A percentile compares a stretch with the other conserved stretches of the same genome.
These are phyloP conservation scores for Garcia nutans DNA, from an alignment of 345 rosid species.

Conservation along the genomic window DNA sequence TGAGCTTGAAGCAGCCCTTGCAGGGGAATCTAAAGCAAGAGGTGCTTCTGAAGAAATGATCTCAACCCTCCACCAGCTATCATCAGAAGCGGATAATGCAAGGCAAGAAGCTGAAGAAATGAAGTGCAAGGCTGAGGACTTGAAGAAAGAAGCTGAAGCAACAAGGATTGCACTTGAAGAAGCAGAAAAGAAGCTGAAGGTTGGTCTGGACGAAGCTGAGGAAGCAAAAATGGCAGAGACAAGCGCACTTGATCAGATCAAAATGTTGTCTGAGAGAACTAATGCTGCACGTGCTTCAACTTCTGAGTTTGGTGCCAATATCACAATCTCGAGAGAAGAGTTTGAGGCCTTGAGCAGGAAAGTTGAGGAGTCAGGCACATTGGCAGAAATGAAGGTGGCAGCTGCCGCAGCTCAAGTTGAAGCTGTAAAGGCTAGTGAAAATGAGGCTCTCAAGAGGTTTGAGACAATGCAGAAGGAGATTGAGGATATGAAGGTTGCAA, in stretches of 20 bases:
- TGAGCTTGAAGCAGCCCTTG: constrained; percentile 71
- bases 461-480: constrained; percentile 75
- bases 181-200: constrained; percentile 62
- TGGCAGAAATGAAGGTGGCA: constrained; percentile 90
- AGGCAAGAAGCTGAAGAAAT: constrained; percentile 66
- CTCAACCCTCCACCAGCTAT: constrained; percentile 65
- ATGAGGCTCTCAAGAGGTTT: constrained; percentile 71
- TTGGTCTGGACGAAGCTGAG: constrained; percentile 84
- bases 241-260: constrained; percentile 69
- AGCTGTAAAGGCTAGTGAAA: constrained; percentile 94
- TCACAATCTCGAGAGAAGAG: constrained; percentile 82
- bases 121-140: constrained; percentile 62
- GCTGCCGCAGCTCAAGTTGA: constrained; percentile 96
- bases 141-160: constrained; percentile 65
- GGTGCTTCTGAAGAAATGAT: constrained; percentile 80
- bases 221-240: constrained; percentile 76
- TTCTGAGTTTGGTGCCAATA: constrained; percentile 70
- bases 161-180: constrained; percentile 59
- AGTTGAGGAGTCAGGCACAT: constrained; percentile 65
- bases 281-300: constrained; percentile 76
- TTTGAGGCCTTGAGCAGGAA: constrained; percentile 70
- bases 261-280: constrained; percentile 63
- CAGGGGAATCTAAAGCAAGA: constrained; percentile 61
- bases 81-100: constrained; percentile 68
- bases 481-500: constrained; percentile 65